Conservation (phyloP, 768 basidiomycete genomes). For the Termitomyces sp. region DNA sequence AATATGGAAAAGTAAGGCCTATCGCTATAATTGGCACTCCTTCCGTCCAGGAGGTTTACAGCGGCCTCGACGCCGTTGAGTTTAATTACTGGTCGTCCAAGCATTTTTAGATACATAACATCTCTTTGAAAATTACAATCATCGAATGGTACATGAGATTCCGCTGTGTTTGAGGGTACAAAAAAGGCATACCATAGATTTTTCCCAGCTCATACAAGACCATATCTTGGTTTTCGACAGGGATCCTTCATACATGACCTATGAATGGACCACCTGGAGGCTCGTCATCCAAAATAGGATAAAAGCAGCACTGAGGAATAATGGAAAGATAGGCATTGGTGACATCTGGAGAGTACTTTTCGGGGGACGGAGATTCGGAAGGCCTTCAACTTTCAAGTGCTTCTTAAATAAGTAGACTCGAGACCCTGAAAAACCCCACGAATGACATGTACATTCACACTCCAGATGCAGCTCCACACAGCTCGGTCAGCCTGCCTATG, state of each 20-base stretch:
- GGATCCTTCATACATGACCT: slow-evolving; percentile 31
- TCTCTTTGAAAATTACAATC: neutral
- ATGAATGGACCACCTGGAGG: slow-evolving; percentile 34
- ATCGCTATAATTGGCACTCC: slow-evolving; percentile 33
- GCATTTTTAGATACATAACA: slow-evolving; percentile 15
- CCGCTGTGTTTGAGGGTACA: too few relatives aligned
- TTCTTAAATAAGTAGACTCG: neutral
- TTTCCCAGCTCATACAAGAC: slow-evolving; percentile 27
- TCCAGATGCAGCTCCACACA: too few relatives aligned
- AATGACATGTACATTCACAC: too few relatives aligned
- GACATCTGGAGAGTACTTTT: neutral
- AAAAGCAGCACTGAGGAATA: neutral
- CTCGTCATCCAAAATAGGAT: neutral
- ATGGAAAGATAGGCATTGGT: neutral
- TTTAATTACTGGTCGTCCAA: slow-evolving; percentile 19
- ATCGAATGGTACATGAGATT: too few relatives aligned
- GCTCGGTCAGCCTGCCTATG: too few relatives aligned
- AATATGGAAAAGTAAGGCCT: slow-evolving; percentile 18
- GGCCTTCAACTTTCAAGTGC: too few relatives aligned
- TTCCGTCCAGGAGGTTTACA: slow-evolving; percentile 37
- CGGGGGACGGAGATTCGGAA: neutral
- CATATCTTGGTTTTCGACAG: slow-evolving; percentile 18
- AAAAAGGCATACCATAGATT: slow-evolving; percentile 24
- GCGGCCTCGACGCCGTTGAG: slow-evolving; percentile 33
- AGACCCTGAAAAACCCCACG: too few relatives aligned